Evolutionary conservation across 257 asterid genomes (phyloP).

Genomic region (Oldenlandia corymbosa): DNA sequence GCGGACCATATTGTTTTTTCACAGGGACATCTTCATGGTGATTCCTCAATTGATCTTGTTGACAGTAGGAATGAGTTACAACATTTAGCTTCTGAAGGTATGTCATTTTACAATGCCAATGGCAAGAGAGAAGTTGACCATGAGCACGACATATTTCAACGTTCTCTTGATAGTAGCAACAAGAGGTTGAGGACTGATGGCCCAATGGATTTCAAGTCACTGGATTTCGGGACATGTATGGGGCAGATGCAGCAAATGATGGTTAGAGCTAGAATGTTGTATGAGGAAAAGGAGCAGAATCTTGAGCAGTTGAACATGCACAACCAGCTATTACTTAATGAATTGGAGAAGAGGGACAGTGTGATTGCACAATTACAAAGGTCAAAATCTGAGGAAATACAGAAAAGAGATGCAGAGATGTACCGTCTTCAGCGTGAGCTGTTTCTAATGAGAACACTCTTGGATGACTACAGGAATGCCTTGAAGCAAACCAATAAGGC

Average conservation of each 20-base stretch:
- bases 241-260: conserved; percentile 48
- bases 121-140: conserved; percentile 68
- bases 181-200: conserved; percentile 62
- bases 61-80: conserved; percentile 35
- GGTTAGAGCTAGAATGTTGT: conserved; percentile 35
- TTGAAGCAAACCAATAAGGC: conserved; percentile 55
- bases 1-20: conserved; percentile 40
- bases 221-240: conserved; percentile 53
- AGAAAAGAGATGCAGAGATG: conserved; percentile 48
- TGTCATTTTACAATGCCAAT: conserved; percentile 32
- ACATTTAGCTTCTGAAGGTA: conserved; percentile 24
- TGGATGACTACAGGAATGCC: conserved; percentile 69
- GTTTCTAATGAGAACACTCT: conserved; percentile 46
- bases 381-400: conserved; percentile 46
- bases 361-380: conserved; percentile 48
- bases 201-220: conserved; percentile 41
- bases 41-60: conserved; percentile 35
- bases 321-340: conserved; percentile 51
- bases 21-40: conserved; percentile 42
- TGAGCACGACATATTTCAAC: conserved; percentile 34
- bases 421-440: conserved; percentile 67
- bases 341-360: conserved; percentile 62
- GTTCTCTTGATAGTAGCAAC: conserved; percentile 31
- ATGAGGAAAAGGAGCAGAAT: conserved; percentile 50
- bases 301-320: conserved; percentile 28